Evolutionary conservation across 495 filamentous ascomycete genomes (phyloP).

Genomic region (Ascodesmis nigricans): DNA sequence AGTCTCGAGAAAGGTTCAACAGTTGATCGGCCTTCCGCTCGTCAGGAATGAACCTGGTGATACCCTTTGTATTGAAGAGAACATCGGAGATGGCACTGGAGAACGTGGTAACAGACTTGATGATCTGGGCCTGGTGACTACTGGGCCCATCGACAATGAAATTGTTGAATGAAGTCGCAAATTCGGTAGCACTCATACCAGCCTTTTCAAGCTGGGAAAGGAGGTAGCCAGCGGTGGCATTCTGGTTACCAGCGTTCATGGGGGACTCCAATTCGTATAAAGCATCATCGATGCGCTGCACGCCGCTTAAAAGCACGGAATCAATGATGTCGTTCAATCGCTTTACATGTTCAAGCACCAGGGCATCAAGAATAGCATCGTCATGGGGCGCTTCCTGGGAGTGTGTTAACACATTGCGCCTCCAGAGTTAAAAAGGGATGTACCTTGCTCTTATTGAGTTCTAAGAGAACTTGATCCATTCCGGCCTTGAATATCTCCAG

Average conservation of each 20-base stretch:
- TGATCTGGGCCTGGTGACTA: conserved; percentile 73
- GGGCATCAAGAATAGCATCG: conserved; percentile 38
- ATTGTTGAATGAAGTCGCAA: conserved; percentile 91
- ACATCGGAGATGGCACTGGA: conserved; percentile 81
- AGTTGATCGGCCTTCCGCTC: conserved; percentile 81
- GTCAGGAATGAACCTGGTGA: conserved; percentile 81
- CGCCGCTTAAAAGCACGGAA: conserved; percentile 80
- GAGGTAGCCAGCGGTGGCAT: conserved; percentile 85
- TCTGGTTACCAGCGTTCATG: conserved; percentile 97
- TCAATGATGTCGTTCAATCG: conserved; percentile 95
- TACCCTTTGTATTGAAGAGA: conserved; percentile 83
- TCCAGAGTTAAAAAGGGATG: no score
- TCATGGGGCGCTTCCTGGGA: not conserved
- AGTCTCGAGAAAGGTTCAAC: conserved; percentile 55
- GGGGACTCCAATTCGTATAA: conserved; percentile 90
- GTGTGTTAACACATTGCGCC: no score
- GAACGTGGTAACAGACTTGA: conserved; percentile 78
- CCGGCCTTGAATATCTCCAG: conserved; percentile 90
- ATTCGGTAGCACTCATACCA: conserved; percentile 80
- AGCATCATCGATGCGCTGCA: conserved; percentile 87
- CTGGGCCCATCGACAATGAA: conserved; percentile 94
- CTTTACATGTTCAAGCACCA: conserved; percentile 60
- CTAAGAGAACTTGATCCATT: conserved; percentile 83
- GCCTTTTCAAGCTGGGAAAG: conserved; percentile 95
- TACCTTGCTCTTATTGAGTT: conserved; percentile 47